Percentiles rank a stretch among this genome's conserved stretches.
phyloP scores from a whole-genome alignment of 1,284 basidiomycete genomes.

The Apiotrichum brassicae region DNA sequence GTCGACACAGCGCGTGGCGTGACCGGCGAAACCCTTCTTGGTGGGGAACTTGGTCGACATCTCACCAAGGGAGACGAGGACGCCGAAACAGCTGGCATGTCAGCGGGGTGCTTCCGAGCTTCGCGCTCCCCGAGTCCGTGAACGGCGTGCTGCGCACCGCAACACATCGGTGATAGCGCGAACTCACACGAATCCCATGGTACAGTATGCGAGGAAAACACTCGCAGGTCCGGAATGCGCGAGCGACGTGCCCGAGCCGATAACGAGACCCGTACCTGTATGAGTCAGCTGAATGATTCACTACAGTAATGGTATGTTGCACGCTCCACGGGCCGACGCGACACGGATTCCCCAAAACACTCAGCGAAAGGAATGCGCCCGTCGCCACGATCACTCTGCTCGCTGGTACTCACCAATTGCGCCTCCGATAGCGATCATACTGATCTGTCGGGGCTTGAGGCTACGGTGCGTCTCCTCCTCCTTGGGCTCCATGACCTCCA shows the following conservation, averaged over 20 bases:
- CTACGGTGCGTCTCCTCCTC: conserved; percentile 18
- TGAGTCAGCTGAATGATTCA: no score
- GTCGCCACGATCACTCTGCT: no score
- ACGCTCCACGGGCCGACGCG: neutral
- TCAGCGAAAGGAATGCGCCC: neutral
- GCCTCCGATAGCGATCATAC: conserved; percentile 47
- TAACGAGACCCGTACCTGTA: conserved; percentile 61
- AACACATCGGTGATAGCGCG: no score
- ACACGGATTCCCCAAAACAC: neutral
- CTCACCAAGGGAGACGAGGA: conserved; percentile 43
- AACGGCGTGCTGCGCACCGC: no score
- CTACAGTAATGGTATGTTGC: no score
- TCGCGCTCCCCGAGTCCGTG: no score
- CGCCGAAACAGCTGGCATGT: conserved; percentile 21
- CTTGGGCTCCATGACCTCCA: conserved; percentile 5
- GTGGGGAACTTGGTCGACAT: conserved; percentile 40
- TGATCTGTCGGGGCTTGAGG: conserved; percentile 44
- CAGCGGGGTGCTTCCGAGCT: no score
- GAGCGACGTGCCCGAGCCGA: conserved; percentile 53
- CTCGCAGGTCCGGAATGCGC: conserved; percentile 48
- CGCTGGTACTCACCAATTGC: conserved; percentile 45
- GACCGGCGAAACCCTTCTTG: conserved; percentile 42
- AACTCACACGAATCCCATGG: conserved; percentile 39
- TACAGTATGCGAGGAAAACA: conserved; percentile 48
- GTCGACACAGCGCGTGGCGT: conserved; percentile 35